Evolutionary conservation across 2,329 filamentous ascomycete species (phyloP), one percentile per base, ranked within the genome.

Genomic region (Aureobasidium sp.): DNA sequence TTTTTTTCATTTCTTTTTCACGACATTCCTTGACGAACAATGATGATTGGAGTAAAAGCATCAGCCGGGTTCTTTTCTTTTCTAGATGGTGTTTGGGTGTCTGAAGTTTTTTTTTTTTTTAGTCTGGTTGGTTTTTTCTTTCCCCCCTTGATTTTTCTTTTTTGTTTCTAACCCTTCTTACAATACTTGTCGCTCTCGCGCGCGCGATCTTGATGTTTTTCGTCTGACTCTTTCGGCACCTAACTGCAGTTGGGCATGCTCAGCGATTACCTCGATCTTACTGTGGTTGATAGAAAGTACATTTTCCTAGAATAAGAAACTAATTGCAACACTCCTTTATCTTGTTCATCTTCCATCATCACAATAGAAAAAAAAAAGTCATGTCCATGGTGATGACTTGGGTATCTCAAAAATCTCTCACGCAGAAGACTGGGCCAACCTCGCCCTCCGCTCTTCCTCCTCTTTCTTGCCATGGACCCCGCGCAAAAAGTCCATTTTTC

Each of bases 401-500:
- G 11, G 12, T 12, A n/a, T 17, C 6, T 38, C 21, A n/a, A 22
- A 30, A 29, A 19, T 39, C 12, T 38, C 45, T 51, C 48, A 51
- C 24, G 48, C 37, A 24, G 48, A 41, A 40, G 48, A 51, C 14
- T 41, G 24, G 14, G 51, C 51, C 53, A 55, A 62, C 57, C 79
- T 75, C 35, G 73, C 73, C 59, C 70, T 72, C 57, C 75, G 72
- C 45, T 75, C 73, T 60, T 81, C 79, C 47, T 79, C 76, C 57
- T 84, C 79, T 59, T 70, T 70, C 56, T 74, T 74, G 37, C 73
- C 71, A 57, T 80, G 79, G 24, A 81, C 77, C 10, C 76, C 74
- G 55, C 73, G 74, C 71, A 85, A 68, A 63, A 85, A 85, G 49
- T 81, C 79, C 74, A 81, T 81, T 41, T 80, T 74, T 14, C 74